Evolutionary conservation across 768 basidiomycete genomes (phyloP).

Genomic region (Boletus fagicola): DNA sequence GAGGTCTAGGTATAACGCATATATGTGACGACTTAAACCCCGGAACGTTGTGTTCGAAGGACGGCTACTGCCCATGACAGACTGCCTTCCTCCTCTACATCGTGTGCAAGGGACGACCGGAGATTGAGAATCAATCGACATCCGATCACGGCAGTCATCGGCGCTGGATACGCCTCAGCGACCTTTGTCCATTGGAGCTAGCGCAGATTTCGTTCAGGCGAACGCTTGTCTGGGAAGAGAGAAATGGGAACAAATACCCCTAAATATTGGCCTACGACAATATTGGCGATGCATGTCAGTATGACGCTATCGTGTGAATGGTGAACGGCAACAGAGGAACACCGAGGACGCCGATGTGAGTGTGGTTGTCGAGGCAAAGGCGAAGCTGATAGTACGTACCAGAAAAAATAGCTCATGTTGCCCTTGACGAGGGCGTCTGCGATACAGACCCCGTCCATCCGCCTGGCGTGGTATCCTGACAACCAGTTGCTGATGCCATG

Average conservation of each 20-base stretch:
- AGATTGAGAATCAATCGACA: not conserved
- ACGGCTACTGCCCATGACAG: too few relatives aligned
- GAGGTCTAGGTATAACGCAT: too few relatives aligned
- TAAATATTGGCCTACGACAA: not conserved
- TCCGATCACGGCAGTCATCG: not conserved
- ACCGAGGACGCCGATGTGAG: not conserved
- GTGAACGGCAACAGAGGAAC: not conserved
- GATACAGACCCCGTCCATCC: constrained; percentile 1
- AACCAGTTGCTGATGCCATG: not conserved
- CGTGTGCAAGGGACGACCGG: not conserved
- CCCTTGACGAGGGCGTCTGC: constrained; percentile 11
- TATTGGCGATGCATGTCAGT: not conserved
- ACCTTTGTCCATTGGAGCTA: not conserved
- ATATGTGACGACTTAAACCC: too few relatives aligned
- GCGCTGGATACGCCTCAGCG: not conserved
- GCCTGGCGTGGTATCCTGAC: not conserved
- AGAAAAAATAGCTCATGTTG: constrained; percentile 15
- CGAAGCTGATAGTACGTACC: constrained; percentile 2
- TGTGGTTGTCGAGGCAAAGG: not conserved
- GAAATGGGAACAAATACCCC: not conserved
- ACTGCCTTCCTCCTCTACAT: too few relatives aligned
- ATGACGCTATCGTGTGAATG: not conserved
- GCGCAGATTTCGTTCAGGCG: not conserved
- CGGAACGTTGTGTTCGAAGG: too few relatives aligned
- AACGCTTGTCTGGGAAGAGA: not conserved